Evolutionary conservation across 495 filamentous ascomycete genomes (phyloP), one percentile per base, ranked within the genome.

Genomic region (Amniculicola lignicola): DNA sequence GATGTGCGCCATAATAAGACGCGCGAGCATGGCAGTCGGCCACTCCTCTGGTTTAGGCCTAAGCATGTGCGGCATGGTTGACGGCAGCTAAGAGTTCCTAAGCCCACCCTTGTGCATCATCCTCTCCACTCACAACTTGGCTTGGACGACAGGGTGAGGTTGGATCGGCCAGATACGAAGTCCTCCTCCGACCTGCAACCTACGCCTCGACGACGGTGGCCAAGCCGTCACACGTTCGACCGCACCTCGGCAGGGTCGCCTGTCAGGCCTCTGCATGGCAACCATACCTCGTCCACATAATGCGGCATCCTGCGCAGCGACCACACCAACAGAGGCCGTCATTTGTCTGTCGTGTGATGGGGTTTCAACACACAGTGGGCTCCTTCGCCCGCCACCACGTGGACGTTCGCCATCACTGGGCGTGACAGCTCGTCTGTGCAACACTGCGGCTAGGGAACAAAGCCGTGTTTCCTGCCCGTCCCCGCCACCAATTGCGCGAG

Each of bases 291-390:
- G 16, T 18, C 10, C 37, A 40, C 19, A 18, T 12, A 40, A 18
- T 9, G 7, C 37, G 37, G 9, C 37, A 18, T 12, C 11, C 10
- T 9, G 7, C 37, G 37, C 9, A 9, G 37, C 37, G 6, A 18
- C 9, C 37, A 40, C 6, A 19, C 10, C 16, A 10, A 19, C 37
- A 40, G 16, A 40, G 16, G 9, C 16, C 6, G 16, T 6, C 37
- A 19, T n/a, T n/a, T n/a, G 27, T 33, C 44, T 52, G 49, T 52
- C 37, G 49, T 52, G 49, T 52, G 49, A 52, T 52, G 49, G 14
- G 49, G 41, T 42, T 52, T 38, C 29, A 18, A 25, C 23, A 18
- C 3, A 18, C 2, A 4, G 7, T 21, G 3, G 15, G 4, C 14
- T 3, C 3, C 15, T 15, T 21, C 46, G 15, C 2, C 36, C 21